A percentile compares a stretch with the other conserved stretches of the same genome.
These are phyloP conservation scores for Bothriochloa decipiens DNA, from an alignment of 176 grass and related monocot genomes.

Conservation along the genomic window DNA sequence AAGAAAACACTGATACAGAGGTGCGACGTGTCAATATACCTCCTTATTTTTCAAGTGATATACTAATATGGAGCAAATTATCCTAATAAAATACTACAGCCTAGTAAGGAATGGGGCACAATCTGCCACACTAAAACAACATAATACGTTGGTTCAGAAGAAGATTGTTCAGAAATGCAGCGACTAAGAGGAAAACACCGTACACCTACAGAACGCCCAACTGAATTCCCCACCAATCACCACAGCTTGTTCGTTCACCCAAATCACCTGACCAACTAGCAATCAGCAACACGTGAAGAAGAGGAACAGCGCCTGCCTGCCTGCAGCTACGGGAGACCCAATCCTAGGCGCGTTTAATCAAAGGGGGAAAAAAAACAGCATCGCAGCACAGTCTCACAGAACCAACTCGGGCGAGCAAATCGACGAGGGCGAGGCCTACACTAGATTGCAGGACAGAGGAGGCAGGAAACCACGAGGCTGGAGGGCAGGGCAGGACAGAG, in stretches of 20 bases:
- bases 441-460: too few species aligned
- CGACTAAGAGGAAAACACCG: not conserved
- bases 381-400: not conserved
- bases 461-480: too few species aligned
- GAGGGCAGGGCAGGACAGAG: not conserved
- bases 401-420: not conserved
- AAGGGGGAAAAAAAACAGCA: not conserved
- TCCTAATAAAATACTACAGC: not conserved
- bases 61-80: not conserved
- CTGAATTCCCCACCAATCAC: not conserved
- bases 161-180: constrained; percentile 2
- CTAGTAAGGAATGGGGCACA: not conserved
- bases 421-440: not conserved
- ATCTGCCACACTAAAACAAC: not conserved
- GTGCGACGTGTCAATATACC: not conserved
- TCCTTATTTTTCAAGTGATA: not conserved
- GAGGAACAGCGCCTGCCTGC: not conserved
- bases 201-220: not conserved
- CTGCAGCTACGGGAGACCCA: not conserved
- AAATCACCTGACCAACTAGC: not conserved
- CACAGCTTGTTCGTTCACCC: not conserved
- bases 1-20: not conserved
- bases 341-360: not conserved
- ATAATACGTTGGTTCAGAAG: not conserved
- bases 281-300: not conserved